Conservation (phyloP, 2,329 filamentous ascomycete genomes). For the Colletotrichum zoysiae region DNA sequence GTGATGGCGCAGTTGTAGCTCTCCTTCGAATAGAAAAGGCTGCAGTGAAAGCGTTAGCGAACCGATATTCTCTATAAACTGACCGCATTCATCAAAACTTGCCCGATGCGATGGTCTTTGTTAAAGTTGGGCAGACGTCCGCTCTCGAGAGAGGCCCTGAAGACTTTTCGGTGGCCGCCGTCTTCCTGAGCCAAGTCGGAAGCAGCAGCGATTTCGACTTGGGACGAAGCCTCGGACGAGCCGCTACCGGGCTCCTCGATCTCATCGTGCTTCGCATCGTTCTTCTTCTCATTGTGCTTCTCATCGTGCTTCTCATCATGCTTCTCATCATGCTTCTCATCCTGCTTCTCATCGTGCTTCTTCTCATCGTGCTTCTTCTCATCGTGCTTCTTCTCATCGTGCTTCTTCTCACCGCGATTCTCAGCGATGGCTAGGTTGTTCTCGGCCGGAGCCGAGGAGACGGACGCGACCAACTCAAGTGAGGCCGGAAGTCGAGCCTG, state of each 20-base stretch:
- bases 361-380: too few species aligned
- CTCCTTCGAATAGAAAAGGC: conserved; percentile 9
- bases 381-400: not conserved
- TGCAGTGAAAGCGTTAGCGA: not conserved
- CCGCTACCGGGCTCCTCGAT: not conserved
- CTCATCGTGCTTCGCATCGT: not conserved
- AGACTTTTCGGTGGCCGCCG: not conserved
- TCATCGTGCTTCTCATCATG: not conserved
- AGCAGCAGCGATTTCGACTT: not conserved
- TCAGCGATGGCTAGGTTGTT: not conserved
- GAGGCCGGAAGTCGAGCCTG: conserved; percentile 6
- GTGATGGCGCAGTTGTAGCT: conserved; percentile 15
- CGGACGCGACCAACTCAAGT: not conserved
- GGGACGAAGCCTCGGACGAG: conserved; percentile 2
- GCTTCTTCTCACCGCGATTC: not conserved
- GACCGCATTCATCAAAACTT: not conserved
- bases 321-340: not conserved
- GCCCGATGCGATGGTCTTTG: conserved; percentile 15
- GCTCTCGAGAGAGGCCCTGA: conserved; percentile 22
- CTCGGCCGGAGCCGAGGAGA: not conserved
- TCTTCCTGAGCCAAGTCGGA: not conserved
- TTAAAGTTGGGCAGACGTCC: conserved; percentile 22
- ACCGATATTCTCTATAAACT: not conserved
- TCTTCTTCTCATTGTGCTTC: not conserved
- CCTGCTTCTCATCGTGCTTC: not conserved